These are phyloP conservation scores for Cicer pinnatifidum DNA, from an alignment of 306 rosid species.

Conservation along the genomic window DNA sequence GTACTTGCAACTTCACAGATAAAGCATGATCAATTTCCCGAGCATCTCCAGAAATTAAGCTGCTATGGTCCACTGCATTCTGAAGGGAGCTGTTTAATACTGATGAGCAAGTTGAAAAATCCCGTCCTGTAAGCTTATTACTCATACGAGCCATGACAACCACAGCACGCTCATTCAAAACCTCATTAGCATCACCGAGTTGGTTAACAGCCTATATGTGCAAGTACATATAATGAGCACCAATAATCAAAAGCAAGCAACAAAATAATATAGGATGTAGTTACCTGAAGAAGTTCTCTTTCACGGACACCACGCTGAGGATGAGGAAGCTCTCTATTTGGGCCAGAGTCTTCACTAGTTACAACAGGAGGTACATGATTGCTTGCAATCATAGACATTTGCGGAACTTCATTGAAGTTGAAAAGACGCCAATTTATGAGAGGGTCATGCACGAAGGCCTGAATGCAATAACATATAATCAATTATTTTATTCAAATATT, in stretches of 20 bases:
- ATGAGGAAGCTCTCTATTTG: conserved; percentile 74
- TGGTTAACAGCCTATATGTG: conserved; percentile 84
- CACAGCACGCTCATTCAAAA: conserved; percentile 93
- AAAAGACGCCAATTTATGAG: conserved; percentile 99
- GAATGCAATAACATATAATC: conserved; percentile 44
- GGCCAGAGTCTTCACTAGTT: conserved; percentile 76
- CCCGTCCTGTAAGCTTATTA: conserved; percentile 95
- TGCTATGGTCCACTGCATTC: conserved; percentile 68
- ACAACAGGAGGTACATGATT: conserved; percentile 70
- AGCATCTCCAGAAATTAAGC: conserved; percentile 74
- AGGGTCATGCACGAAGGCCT: conserved; percentile 99
- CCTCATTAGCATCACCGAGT: conserved; percentile 99
- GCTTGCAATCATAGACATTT: conserved; percentile 77
- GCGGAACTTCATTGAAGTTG: conserved; percentile 96
- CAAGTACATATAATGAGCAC: conserved; percentile 46
- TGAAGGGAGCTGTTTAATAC: conserved; percentile 61
- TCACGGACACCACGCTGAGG: conserved; percentile 99
- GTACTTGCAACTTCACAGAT: conserved; percentile 86
- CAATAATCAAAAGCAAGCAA: conserved; percentile 40
- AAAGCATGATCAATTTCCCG: conserved; percentile 92
- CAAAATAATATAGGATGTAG: conserved; percentile 27
- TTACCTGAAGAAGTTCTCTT: conserved; percentile 93
- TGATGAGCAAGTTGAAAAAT: conserved; percentile 75
- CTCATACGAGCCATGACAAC: conserved; percentile 99
- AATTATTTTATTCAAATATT: conserved; percentile 13